phyloP scores from a whole-genome alignment of 2,329 filamentous ascomycete genomes.

The Berkeleyomyces basicola region DNA sequence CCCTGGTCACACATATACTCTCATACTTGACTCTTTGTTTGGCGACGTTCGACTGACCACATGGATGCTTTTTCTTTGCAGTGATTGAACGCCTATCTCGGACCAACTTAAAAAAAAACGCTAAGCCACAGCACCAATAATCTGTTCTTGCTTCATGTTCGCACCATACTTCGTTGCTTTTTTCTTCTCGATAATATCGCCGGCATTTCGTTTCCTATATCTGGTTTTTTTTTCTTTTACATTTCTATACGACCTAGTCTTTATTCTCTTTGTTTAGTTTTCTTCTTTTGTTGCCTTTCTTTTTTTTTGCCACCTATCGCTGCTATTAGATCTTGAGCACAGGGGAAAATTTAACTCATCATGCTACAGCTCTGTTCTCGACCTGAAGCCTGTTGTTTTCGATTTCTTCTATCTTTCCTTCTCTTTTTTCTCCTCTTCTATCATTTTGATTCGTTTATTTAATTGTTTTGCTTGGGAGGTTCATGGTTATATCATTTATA shows the following conservation, averaged over 20 bases:
- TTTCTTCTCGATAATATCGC: constrained; percentile 1
- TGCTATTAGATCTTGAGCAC: neutral
- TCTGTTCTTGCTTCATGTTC: neutral
- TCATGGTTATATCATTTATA: neutral
- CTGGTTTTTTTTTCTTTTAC: neutral
- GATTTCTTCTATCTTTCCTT: neutral
- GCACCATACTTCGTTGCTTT: neutral
- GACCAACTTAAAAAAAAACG: neutral
- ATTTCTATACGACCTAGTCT: neutral
- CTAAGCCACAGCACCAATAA: neutral
- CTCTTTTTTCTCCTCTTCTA: neutral
- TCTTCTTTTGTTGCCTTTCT: neutral
- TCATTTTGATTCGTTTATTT: neutral
- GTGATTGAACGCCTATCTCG: neutral
- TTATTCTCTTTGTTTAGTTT: neutral
- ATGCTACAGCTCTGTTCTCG: neutral
- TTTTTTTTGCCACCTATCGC: neutral
- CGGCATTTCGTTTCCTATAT: constrained; percentile 1
- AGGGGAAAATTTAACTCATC: neutral
- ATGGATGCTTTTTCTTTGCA: neutral
- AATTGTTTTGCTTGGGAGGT: neutral
- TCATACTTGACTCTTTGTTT: neutral
- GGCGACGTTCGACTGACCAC: neutral
- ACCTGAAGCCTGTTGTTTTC: neutral
- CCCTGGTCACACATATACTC: neutral